Evolutionary conservation across 371 early-diverging fungal genomes (phyloP), one percentile per base, ranked within the genome.

Genomic region (Mortierella sp.): DNA sequence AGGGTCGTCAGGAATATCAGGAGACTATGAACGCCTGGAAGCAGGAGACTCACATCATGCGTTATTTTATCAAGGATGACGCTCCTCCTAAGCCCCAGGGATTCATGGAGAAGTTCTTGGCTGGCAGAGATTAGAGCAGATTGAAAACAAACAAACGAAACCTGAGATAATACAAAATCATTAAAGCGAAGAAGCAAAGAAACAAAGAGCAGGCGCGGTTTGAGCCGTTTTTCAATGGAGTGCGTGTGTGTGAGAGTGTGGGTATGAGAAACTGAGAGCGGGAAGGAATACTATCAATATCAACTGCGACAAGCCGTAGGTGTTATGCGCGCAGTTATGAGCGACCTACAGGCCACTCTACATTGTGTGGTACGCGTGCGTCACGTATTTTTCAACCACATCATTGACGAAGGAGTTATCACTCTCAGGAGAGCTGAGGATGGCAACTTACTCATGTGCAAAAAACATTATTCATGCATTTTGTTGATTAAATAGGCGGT

Each of bases 1-100:
- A 95, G 88, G 97, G 98, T 41, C 89, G 92, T 63, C 89, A 90
- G 81, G 98, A 98, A 80, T 93, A 90, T 69, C 95, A 96, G 83
- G 98, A 98, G 87, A 96, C 97, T 10, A 86, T 96, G 86, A 97
- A 98, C 74, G 89, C 93, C 59, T 98, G 98, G 98, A 98, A 97
- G 88, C 96, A 96, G 87, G 91, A 88, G 74, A 93, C 93, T 67
- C 97, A 97, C 65, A 89, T 97, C 63, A 92, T 96, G 90, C 91
- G 94, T 72, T 98, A 94, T 89, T 97, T 97, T 88, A 86, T 85
- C 75, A 90, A 92, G 68, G 93, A 94, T 65, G 94, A 94, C 76
- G 87, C 87, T 53, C 89, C 90, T 43, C 91, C 94, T 24, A 92
- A 94, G 86, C 90, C 94, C 24, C 83, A 28, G 55, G 90, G 90